Conservation (phyloP, 495 filamentous ascomycete genomes). For the Daldinia grandis region DNA sequence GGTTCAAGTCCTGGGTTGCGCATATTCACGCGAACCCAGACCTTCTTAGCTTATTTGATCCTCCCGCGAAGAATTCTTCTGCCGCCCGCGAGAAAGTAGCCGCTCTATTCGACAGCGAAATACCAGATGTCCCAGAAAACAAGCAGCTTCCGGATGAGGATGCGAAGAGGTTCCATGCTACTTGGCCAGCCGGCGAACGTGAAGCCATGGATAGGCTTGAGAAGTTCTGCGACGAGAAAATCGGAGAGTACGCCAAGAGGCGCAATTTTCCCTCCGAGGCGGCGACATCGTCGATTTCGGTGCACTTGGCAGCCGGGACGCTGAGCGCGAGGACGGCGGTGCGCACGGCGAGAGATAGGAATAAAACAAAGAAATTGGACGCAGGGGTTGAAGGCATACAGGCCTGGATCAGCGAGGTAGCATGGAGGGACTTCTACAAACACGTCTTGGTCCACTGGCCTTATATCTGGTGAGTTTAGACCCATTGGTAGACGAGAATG, state of each 20-base stretch:
- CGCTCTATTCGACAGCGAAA: conserved; percentile 67
- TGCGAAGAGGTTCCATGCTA: conserved; percentile 58
- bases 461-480: conserved; percentile 73
- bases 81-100: conserved; percentile 61
- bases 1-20: conserved; percentile 78
- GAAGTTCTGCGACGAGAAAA: conserved; percentile 75
- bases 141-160: conserved; percentile 70
- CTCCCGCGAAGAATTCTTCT: conserved; percentile 68
- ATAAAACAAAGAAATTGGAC: conserved; percentile 74
- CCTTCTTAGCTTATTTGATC: conserved; percentile 66
- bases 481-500: background rate
- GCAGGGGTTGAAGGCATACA: conserved; percentile 72
- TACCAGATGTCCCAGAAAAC: conserved; percentile 71
- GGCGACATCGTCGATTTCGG: conserved; percentile 76
- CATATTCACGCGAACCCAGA: conserved; percentile 74
- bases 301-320: conserved; percentile 80
- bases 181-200: conserved; percentile 85
- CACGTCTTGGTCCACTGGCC: conserved; percentile 89
- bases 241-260: conserved; percentile 64
- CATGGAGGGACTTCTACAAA: conserved; percentile 93
- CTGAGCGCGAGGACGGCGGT: conserved; percentile 82
- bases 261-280: conserved; percentile 68
- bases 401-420: conserved; percentile 86
- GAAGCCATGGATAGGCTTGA: conserved; percentile 72
- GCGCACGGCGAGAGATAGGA: conserved; percentile 68